Conservation (phyloP, 2,329 filamentous ascomycete genomes). For the Fusarium gaditjirri region DNA sequence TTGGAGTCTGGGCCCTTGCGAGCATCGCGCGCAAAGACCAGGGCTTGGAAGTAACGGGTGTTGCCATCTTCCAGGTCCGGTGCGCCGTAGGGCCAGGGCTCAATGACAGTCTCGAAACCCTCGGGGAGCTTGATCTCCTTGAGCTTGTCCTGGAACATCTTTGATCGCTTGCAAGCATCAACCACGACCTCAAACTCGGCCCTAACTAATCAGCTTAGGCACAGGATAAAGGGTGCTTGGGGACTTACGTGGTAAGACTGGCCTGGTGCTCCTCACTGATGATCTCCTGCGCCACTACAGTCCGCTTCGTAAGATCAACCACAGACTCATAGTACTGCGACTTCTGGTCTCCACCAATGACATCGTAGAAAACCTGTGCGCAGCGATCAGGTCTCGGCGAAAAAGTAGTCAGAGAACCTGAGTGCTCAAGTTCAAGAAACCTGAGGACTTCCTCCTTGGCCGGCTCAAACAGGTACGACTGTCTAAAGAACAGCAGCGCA, state of each 20-base stretch:
- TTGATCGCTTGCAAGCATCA: conserved; percentile 43
- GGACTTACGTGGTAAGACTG: conserved; percentile 46
- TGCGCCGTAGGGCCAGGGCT: conserved; percentile 50
- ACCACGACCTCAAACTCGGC: conserved; percentile 51
- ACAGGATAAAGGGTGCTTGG: no score
- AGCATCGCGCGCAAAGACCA: conserved; percentile 48
- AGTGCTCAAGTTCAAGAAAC: conserved; percentile 59
- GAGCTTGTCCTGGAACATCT: conserved; percentile 48
- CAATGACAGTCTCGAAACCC: conserved; percentile 47
- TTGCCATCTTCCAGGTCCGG: conserved; percentile 46
- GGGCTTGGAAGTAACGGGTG: conserved; percentile 48
- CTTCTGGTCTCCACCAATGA: conserved; percentile 43
- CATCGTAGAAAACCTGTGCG: conserved; percentile 56
- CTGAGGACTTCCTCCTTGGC: conserved; percentile 57
- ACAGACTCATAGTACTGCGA: conserved; percentile 50
- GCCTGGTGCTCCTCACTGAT: conserved; percentile 46
- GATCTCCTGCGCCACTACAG: conserved; percentile 42
- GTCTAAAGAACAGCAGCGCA: conserved; percentile 56
- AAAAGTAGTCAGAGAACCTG: conserved; percentile 44
- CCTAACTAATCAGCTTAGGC: neutral
- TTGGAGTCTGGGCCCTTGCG: conserved; percentile 58
- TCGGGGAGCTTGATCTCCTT: conserved; percentile 42
- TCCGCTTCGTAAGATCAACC: conserved; percentile 46
- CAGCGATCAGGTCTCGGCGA: conserved; percentile 48
- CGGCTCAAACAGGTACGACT: conserved; percentile 62